Evolutionary conservation across 164 flowering plant genomes (phyloP), one percentile per base, ranked within the genome.

Genomic region (Magnolia kwangsiensis): DNA sequence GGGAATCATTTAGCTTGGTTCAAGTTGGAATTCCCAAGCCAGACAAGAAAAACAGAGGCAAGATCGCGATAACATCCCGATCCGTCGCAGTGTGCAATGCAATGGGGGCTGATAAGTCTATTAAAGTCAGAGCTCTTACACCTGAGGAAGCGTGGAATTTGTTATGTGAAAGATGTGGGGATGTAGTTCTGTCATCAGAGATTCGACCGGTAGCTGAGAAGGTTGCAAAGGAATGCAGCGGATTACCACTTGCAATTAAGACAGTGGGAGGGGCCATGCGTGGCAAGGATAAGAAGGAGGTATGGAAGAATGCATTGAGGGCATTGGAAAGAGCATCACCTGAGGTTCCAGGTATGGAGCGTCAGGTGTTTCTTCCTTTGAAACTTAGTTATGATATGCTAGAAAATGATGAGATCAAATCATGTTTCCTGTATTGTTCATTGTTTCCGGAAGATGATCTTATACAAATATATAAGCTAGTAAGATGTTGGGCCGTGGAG

Each of bases 351-450:
- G 76, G 76, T 65, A 74, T 74, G 76, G 76, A 74, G 13, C 55
- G 18, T 21, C 4, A 59, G 2, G 70, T 65, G 5, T 74, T 74
- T 21, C 19, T 20, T 14, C 27, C 49, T 69, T 69, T 76, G 51
- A 76, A 76, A 58, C n/a, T 27, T 7, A 76, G 72, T 31, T 76
- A 69, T n/a, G 78, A 76, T 31, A 8, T 11, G 29, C 14, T 76
- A 21, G 14, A 6, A 0, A 20, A 31, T 58, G 72, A 67, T 27
- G 6, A 19, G 11, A 19, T 55, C 8, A 76, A 71, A 61, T 7
- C 9, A 7, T 70, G 72, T 21, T 75, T 75, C 71, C 50, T 75
- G 20, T 67, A 75, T 49, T 75, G 77, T 75, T 66, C 71, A 13
- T 29, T 75, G 9, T 75, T 66, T 51, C 77, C 72, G 5, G 63